phyloP scores from a whole-genome alignment of 2,329 filamentous ascomycete species.

The Ascochyta viciae-villosae region DNA sequence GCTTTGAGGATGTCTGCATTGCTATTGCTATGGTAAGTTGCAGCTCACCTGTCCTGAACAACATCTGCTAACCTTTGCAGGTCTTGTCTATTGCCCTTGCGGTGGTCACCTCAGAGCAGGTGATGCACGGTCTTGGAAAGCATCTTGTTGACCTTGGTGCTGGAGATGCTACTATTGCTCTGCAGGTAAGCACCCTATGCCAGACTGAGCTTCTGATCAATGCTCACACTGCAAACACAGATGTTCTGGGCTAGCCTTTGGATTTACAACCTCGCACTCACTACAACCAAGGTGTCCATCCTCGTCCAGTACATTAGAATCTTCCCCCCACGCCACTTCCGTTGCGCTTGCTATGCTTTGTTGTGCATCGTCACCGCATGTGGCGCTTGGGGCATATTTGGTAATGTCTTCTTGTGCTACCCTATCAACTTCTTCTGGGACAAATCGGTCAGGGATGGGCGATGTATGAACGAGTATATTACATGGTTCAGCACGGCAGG shows the following conservation, averaged over 20 bases:
- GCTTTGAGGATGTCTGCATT: conserved; percentile 41
- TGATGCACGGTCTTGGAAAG: conserved; percentile 41
- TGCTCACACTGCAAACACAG: conserved; percentile 20
- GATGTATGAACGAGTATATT: conserved; percentile 39
- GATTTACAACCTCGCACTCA: conserved; percentile 44
- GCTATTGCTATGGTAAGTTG: conserved; percentile 42
- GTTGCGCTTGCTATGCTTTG: conserved; percentile 35
- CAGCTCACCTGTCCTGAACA: background rate
- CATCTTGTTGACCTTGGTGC: conserved; percentile 22
- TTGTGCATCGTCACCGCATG: conserved; percentile 34
- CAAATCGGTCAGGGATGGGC: conserved; percentile 31
- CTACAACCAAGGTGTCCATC: conserved; percentile 42
- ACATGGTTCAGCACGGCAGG: conserved; percentile 43
- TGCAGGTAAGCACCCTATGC: conserved; percentile 21
- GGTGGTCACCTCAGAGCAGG: conserved; percentile 36
- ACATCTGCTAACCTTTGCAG: conserved; percentile 24
- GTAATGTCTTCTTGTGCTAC: conserved; percentile 44
- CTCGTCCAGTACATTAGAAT: conserved; percentile 43
- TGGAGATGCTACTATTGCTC: conserved; percentile 4
- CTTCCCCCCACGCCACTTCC: conserved; percentile 38
- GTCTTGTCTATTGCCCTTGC: conserved; percentile 37
- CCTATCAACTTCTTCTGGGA: conserved; percentile 46
- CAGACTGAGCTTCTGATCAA: background rate
- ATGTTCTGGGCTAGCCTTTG: conserved; percentile 46
- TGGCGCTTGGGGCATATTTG: conserved; percentile 41